phyloP scores from a whole-genome alignment of 768 basidiomycete species.

The Amanita molliuscula region DNA sequence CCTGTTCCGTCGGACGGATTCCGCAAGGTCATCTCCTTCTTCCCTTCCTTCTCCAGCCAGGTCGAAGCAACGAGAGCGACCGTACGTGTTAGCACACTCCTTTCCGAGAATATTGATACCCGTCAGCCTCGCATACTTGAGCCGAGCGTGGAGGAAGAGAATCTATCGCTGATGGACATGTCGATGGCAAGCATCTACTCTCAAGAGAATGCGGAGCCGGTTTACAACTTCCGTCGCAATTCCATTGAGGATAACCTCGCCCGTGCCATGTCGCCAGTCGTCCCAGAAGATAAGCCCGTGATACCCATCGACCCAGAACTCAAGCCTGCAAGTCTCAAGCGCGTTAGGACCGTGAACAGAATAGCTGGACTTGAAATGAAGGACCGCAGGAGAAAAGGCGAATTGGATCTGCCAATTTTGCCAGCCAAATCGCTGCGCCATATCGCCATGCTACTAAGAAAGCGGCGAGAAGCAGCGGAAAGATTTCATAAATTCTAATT shows the following conservation, averaged over 20 bases:
- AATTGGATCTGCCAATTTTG: background rate
- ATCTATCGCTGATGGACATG: background rate
- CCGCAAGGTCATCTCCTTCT: background rate
- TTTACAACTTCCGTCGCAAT: background rate
- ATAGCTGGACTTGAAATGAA: background rate
- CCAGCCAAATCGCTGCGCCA: background rate
- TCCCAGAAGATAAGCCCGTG: background rate
- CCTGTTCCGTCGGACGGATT: background rate
- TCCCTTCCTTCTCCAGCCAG: background rate
- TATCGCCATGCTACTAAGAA: background rate
- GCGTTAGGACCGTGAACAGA: background rate
- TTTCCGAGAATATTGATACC: background rate
- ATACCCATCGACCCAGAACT: too few relatives aligned
- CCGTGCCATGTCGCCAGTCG: background rate
- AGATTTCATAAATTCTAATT: background rate
- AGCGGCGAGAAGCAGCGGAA: background rate
- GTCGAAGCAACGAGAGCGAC: background rate
- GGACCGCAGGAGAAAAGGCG: slow-evolving; percentile 2
- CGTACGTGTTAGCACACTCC: background rate
- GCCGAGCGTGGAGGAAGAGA: background rate
- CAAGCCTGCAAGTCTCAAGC: background rate
- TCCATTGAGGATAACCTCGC: background rate
- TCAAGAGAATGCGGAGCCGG: background rate
- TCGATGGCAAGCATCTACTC: background rate
- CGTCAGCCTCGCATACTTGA: background rate